Evolutionary conservation across 106 monocot genomes (phyloP).

Genomic region (Cymbidium sinense): DNA sequence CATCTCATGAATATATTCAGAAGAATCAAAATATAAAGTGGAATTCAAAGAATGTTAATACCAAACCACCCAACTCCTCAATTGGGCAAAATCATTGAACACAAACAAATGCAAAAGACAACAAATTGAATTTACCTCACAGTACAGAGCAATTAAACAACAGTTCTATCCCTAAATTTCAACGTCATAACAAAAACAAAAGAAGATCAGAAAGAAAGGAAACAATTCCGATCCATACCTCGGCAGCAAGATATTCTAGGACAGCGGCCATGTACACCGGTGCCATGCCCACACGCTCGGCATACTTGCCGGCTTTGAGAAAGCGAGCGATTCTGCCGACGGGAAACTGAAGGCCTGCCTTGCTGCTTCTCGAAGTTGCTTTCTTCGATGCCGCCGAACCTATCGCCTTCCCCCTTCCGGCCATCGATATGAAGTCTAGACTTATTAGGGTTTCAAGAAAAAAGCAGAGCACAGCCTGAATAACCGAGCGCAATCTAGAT

Average conservation of each 20-base stretch:
- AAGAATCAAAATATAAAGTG: no score
- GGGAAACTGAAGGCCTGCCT: constrained; percentile 58
- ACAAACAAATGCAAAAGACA: no score
- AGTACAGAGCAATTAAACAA: no score
- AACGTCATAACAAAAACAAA: not conserved
- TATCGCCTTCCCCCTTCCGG: constrained; percentile 26
- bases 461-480: not conserved
- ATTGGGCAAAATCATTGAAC: no score
- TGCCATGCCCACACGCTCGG: constrained; percentile 36
- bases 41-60: no score
- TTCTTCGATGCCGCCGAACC: constrained; percentile 29
- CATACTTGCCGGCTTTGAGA: constrained; percentile 50
- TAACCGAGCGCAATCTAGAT: not conserved
- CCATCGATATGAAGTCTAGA: constrained; percentile 11
- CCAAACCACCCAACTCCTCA: no score
- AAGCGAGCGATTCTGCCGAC: constrained; percentile 46
- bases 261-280: constrained; percentile 53
- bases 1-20: not conserved
- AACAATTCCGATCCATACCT: constrained; percentile 9
- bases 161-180: no score
- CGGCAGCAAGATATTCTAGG: constrained; percentile 44
- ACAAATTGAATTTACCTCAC: no score
- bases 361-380: constrained; percentile 45
- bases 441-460: not conserved
- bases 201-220: not conserved